A percentile compares a stretch with the other conserved stretches of the same genome.
phyloP scores from a whole-genome alignment of 352 stramenopile genomes.

The Plasmopara muralis region DNA sequence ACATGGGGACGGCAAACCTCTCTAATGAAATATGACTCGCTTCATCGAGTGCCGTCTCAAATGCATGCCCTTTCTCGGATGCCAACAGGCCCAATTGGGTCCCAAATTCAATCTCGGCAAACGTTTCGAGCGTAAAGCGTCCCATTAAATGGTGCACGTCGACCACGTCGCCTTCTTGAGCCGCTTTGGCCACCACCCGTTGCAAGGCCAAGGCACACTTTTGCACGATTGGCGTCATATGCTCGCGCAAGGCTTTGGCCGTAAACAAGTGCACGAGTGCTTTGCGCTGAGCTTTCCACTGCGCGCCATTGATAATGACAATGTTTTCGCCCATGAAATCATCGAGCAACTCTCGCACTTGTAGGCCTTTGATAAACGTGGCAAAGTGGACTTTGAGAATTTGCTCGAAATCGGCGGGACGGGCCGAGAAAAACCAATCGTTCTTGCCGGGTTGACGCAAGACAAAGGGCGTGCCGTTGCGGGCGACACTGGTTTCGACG shows the following conservation, averaged over 20 bases:
- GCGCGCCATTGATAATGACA: conserved; percentile 36
- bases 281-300: conserved; percentile 44
- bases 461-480: conserved; percentile 21
- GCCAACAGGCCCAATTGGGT: conserved; percentile 29
- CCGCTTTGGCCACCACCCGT: conserved; percentile 14
- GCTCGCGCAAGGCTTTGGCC: conserved; percentile 26
- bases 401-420: conserved; percentile 41
- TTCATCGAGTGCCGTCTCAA: conserved; percentile 32
- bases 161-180: conserved; percentile 4
- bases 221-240: conserved; percentile 32
- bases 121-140: conserved; percentile 36
- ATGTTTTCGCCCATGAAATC: conserved; percentile 46
- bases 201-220: conserved; percentile 28
- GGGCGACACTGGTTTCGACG: conserved; percentile 24
- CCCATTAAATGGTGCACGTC: conserved; percentile 32
- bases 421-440: conserved; percentile 31
- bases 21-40: conserved; percentile 26
- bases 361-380: conserved; percentile 39
- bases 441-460: conserved; percentile 38
- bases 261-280: conserved; percentile 38
- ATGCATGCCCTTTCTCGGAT: conserved; percentile 21
- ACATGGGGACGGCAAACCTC: conserved; percentile 26
- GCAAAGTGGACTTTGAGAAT: conserved; percentile 47
- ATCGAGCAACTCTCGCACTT: conserved; percentile 29
- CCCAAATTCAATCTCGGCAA: conserved; percentile 43